Evolutionary conservation across 2,329 filamentous ascomycete genomes (phyloP), one percentile per base, ranked within the genome.

Genomic region (Xylaria digitata): DNA sequence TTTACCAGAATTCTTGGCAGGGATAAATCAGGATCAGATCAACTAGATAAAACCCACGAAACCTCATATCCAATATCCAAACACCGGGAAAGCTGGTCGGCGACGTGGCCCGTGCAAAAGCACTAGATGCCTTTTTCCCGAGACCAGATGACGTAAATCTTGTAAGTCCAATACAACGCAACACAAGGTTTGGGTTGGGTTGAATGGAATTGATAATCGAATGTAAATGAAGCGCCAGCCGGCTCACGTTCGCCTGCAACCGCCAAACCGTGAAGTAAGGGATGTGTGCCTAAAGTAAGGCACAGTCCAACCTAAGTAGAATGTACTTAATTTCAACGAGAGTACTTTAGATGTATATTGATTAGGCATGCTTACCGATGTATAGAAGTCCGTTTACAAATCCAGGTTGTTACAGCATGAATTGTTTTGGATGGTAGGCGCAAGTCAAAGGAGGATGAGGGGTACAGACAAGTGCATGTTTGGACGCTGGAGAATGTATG

Each of bases 21-120:
- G 57, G 59, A 63, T 46, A 48, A 43, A 40, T 42, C 34, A 21
- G 54, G 43, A 54, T 63, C 23, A 46, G 53, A 40, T 53, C 40
- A 21, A 37, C 32, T 48, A 49, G 40, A 40, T 43, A 32, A 40
- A 23, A 48, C 59, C 32, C 17, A 26, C 46, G 46, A 43, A 63
- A 55, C 42, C 48, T 66, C 60, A 55, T 30, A 32, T 26, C 45
- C 46, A 34, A 50, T 2, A 32, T 34, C 45, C 53, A 45, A 50
- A 55, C 19, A 40, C 34, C 8, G 52, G 9, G 46, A 54, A 50
- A 17, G 23, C 48, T 30, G 15, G 46, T 7, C 23, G 19, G 19
- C 53, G 30, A 43, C 53, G 53, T 43, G 37, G 34, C 13, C 21
- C 2, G 37, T 43, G 15, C 13, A 55, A 26, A 3, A 55, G 26